Conservation (phyloP, 176 grass and related monocot genomes). For the Elymus sibiricus region DNA sequence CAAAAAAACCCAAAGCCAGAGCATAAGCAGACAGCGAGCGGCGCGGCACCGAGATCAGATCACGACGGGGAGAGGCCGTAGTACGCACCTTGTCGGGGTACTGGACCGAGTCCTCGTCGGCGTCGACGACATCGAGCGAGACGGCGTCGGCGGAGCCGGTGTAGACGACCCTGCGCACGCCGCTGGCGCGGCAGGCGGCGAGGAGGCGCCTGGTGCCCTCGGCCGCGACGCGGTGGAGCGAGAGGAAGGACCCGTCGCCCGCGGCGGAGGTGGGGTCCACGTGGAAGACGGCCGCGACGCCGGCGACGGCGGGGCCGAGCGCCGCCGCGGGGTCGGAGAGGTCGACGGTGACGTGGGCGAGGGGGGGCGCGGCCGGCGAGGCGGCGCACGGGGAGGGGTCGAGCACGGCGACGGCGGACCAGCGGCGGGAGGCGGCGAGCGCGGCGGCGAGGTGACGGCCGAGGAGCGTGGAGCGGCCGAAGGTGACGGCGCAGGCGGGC, state of each 20-base stretch:
- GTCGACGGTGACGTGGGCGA: conserved; percentile 37
- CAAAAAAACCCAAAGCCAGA: neutral
- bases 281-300: conserved; percentile 66
- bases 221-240: conserved; percentile 53
- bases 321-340: conserved; percentile 24
- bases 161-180: conserved; percentile 67
- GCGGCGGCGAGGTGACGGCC: conserved; percentile 59
- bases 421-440: conserved; percentile 52
- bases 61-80: neutral
- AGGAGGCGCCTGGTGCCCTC: conserved; percentile 54
- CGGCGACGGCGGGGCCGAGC: conserved; percentile 33
- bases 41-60: neutral
- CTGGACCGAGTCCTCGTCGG: conserved; percentile 46
- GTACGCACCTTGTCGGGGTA: conserved; percentile 70
- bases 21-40: neutral
- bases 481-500: conserved; percentile 57
- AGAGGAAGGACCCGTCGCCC: conserved; percentile 37
- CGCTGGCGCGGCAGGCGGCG: conserved; percentile 39
- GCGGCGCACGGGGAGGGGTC: conserved; percentile 20
- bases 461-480: conserved; percentile 59
- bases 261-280: conserved; percentile 49
- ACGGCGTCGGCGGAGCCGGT: conserved; percentile 67
- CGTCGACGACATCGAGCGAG: conserved; percentile 33
- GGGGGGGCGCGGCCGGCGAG: neutral
- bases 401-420: conserved; percentile 57